Conservation (phyloP, 768 basidiomycete species). For the Mycena galericulata region DNA sequence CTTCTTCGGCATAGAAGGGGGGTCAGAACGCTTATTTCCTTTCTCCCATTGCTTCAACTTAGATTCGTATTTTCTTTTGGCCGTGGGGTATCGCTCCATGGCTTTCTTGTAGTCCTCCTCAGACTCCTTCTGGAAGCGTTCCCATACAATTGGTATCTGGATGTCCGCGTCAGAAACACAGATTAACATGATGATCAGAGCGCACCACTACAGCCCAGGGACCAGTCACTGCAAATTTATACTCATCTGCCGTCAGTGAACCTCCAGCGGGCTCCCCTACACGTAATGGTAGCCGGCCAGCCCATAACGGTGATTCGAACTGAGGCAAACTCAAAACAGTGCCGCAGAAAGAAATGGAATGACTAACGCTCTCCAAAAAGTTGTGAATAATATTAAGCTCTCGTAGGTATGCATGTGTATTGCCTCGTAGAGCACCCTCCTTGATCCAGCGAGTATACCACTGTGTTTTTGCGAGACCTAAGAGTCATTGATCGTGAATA, state of each 20-base stretch:
- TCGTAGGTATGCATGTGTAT: slow-evolving; percentile 10
- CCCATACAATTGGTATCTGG: slow-evolving; percentile 32
- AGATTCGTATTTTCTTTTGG: not conserved
- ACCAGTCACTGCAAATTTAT: slow-evolving; percentile 34
- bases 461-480: slow-evolving; percentile 41
- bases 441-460: slow-evolving; percentile 41
- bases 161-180: not conserved
- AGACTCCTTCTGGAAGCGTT: not conserved
- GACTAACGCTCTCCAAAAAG: slow-evolving; percentile 29
- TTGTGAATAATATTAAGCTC: slow-evolving; percentile 35
- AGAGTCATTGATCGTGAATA: not conserved
- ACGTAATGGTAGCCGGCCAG: slow-evolving; percentile 18
- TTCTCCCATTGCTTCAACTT: not conserved
- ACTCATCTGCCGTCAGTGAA: slow-evolving; percentile 41
- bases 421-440: slow-evolving; percentile 16
- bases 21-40: not conserved
- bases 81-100: not conserved
- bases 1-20: not conserved
- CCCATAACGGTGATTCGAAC: slow-evolving; percentile 20
- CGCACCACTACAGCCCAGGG: slow-evolving; percentile 31
- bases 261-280: slow-evolving; percentile 34
- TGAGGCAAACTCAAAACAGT: not conserved
- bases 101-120: not conserved
- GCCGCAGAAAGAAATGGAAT: slow-evolving; percentile 17
- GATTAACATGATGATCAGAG: not conserved